Base-by-base conservation (phyloP, 2,329 filamentous ascomycete species). In the Apiospora marii region DNA sequence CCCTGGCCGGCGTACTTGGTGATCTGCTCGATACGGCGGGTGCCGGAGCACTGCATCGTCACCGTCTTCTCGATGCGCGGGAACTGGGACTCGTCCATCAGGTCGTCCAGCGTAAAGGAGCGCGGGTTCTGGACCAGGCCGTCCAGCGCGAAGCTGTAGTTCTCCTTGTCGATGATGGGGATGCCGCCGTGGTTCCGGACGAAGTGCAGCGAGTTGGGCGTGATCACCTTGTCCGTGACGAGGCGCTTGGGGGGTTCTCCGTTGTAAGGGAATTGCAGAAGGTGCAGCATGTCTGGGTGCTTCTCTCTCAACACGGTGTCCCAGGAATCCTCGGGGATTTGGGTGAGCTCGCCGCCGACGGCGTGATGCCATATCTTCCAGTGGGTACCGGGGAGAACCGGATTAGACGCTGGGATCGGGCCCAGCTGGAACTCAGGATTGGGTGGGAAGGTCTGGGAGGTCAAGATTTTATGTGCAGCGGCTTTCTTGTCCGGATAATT, bases 141-240 rank as follows among this genome's bases (percentile, higher is more conserved):
- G 72, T 90, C 89, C 5, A 93, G 79, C 1, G 83, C 81, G 22
- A 92, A 83, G 37, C 82, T 85, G 77, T 83, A 92, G 2, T 86
- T 83, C 0, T 88, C 84, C 1, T 85, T 82, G 14, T 92, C 86
- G 71, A 94, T 93, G 7, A 88, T 83, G 0, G 92, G 92, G 24
- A 94, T 90, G 0, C 92, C 92, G 13, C 92, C 92, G 74, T 94
- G 92, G 73, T 94, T 94, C 10, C 92, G 85, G 0, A 94, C 89
- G 74, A 93, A 94, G 75, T 91, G 89, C 4, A 78, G 68, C 16
- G 76, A 70, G 73, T 93, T 94, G 0, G 86, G 83, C 0, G 92
- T 94, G 58, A 93, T 85, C 0, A 79, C 76, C 22, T 85, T 85
- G 0, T 86, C 86, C 0, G 91, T 86, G 0, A 92, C 83, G 2